These are phyloP conservation scores for Scedosporium apiospermum DNA, from an alignment of 2,329 filamentous ascomycete genomes.

Conservation along the genomic window DNA sequence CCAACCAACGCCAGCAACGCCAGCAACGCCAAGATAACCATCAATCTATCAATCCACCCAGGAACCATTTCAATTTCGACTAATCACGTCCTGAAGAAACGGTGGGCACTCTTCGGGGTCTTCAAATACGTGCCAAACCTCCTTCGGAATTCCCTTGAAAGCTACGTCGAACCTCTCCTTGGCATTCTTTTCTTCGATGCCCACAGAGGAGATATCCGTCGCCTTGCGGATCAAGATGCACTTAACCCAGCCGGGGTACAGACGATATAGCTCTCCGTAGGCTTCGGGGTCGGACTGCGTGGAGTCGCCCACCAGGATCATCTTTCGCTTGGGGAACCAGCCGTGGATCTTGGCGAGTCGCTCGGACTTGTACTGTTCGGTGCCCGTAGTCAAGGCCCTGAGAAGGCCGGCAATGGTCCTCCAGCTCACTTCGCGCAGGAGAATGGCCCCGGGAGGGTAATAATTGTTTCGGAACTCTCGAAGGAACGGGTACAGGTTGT, in stretches of 20 bases:
- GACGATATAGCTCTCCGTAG: slow-evolving; percentile 68
- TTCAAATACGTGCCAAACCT: slow-evolving; percentile 75
- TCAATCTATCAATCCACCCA: background rate
- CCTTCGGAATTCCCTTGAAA: slow-evolving; percentile 62
- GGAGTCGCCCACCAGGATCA: slow-evolving; percentile 81
- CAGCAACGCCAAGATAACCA: background rate
- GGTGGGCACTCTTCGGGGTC: slow-evolving; percentile 54
- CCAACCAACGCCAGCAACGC: background rate
- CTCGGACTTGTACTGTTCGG: slow-evolving; percentile 76
- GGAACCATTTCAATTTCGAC: background rate
- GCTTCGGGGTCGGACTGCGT: slow-evolving; percentile 88
- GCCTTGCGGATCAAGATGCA: slow-evolving; percentile 83
- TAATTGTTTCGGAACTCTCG: slow-evolving; percentile 59
- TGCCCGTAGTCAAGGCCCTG: slow-evolving; percentile 68
- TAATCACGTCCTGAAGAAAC: slow-evolving; percentile 9
- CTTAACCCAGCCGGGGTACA: slow-evolving; percentile 66
- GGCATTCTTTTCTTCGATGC: slow-evolving; percentile 66
- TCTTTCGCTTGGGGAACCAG: slow-evolving; percentile 70
- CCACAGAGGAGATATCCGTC: slow-evolving; percentile 57
- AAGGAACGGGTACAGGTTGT: slow-evolving; percentile 87
- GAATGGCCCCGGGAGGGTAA: slow-evolving; percentile 70
- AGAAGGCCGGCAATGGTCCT: slow-evolving; percentile 75
- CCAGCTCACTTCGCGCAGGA: slow-evolving; percentile 80
- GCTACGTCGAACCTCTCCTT: slow-evolving; percentile 71
- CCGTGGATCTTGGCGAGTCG: slow-evolving; percentile 67